phyloP scores from a whole-genome alignment of 805 yeast genomes.

The Saturnispora kantuleensis region DNA sequence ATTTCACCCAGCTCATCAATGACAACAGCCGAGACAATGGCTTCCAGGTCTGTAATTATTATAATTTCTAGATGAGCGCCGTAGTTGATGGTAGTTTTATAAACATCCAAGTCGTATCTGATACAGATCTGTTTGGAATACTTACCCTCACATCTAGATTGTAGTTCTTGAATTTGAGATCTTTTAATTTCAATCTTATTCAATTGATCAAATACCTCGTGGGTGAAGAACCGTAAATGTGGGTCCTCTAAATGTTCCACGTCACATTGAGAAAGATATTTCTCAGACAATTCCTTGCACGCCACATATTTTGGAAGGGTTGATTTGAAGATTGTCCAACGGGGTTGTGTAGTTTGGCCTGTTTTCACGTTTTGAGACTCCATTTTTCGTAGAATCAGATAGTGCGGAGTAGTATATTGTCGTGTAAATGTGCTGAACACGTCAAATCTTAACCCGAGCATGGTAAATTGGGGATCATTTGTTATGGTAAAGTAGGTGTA shows the following conservation, averaged over 20 bases:
- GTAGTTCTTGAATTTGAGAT: conserved; percentile 12
- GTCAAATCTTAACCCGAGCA: conserved; percentile 45
- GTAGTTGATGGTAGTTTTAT: conserved; percentile 19
- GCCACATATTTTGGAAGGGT: conserved; percentile 28
- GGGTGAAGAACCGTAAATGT: conserved; percentile 20
- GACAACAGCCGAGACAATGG: conserved; percentile 4
- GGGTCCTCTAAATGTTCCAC: background rate
- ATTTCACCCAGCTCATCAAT: conserved; percentile 1
- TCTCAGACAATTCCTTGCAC: conserved; percentile 15
- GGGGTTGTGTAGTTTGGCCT: background rate
- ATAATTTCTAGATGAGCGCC: conserved; percentile 14
- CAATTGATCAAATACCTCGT: conserved; percentile 19
- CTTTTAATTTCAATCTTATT: conserved; percentile 18
- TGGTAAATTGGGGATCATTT: conserved; percentile 19
- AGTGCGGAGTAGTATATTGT: conserved; percentile 35
- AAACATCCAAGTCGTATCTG: conserved; percentile 21
- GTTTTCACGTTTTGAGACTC: background rate
- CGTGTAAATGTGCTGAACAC: conserved; percentile 23
- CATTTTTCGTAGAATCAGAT: conserved; percentile 31
- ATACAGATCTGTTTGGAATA: conserved; percentile 9
- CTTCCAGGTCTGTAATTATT: conserved; percentile 17
- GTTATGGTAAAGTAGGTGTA: conserved; percentile 42
- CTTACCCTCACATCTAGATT: conserved; percentile 9
- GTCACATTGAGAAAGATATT: conserved; percentile 17
- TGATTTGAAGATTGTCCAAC: conserved; percentile 27